Percentiles rank a stretch among this genome's conserved stretches.
Conservation (phyloP, 495 filamentous ascomycete genomes). For the Lasiosphaeria hispida region DNA sequence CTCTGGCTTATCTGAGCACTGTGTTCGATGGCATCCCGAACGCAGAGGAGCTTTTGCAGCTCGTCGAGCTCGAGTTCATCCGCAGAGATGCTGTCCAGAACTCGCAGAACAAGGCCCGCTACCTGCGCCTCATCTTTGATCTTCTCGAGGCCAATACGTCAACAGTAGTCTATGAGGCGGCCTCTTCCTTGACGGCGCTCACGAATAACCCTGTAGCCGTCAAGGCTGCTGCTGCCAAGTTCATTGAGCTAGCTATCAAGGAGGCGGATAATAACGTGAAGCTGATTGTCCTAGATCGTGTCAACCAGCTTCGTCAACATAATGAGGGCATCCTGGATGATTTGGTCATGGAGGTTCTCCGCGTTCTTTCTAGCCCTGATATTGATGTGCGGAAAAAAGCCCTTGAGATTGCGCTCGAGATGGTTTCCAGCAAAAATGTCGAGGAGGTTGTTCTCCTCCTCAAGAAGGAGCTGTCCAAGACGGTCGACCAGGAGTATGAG, state of each 20-base stretch:
- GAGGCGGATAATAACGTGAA: slow-evolving; percentile 99
- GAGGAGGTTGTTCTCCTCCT: slow-evolving; percentile 95
- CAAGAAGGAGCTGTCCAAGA: slow-evolving; percentile 97
- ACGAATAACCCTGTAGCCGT: slow-evolving; percentile 97
- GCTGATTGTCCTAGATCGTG: slow-evolving; percentile 92
- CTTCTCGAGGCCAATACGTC: slow-evolving; percentile 88
- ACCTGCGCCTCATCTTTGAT: slow-evolving; percentile 93
- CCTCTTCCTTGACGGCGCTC: slow-evolving; percentile 91
- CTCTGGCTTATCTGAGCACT: slow-evolving; percentile 82
- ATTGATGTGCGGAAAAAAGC: slow-evolving; percentile 95
- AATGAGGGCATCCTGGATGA: slow-evolving; percentile 95
- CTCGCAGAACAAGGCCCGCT: slow-evolving; percentile 89
- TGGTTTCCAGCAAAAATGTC: slow-evolving; percentile 98
- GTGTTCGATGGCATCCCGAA: slow-evolving; percentile 93
- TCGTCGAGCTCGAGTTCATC: slow-evolving; percentile 95
- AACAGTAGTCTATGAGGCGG: slow-evolving; percentile 97
- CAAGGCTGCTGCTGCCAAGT: slow-evolving; percentile 92
- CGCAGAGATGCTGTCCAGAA: slow-evolving; percentile 96
- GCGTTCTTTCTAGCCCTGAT: slow-evolving; percentile 94
- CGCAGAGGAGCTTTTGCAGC: slow-evolving; percentile 87
- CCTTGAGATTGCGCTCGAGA: slow-evolving; percentile 86
- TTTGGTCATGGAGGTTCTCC: slow-evolving; percentile 95
- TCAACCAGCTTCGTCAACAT: slow-evolving; percentile 84
- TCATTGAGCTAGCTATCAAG: slow-evolving; percentile 94
- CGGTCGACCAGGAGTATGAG: slow-evolving; percentile 97